These are phyloP conservation scores for Fusarium abutilonis DNA, from an alignment of 2,329 filamentous ascomycete species.

Conservation along the genomic window DNA sequence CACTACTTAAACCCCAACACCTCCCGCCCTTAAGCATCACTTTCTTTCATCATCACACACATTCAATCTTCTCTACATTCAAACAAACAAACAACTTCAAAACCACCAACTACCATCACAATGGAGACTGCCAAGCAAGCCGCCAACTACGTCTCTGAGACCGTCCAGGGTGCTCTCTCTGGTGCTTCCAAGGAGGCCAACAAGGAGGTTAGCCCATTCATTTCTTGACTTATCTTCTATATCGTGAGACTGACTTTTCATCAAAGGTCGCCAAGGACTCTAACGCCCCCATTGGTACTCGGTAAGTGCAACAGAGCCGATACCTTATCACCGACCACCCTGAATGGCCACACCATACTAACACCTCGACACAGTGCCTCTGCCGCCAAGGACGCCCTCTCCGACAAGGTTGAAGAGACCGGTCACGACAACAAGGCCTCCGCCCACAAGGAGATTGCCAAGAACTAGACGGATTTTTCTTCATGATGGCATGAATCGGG, in stretches of 20 bases:
- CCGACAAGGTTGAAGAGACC: slow-evolving; percentile 59
- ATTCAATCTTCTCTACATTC: slow-evolving; percentile 27
- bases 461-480: slow-evolving; percentile 37
- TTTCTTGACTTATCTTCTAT: no score
- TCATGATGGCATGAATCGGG: slow-evolving; percentile 10
- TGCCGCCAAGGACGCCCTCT: slow-evolving; percentile 60
- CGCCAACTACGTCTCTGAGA: slow-evolving; percentile 76
- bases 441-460: slow-evolving; percentile 53
- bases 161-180: slow-evolving; percentile 65
- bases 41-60: slow-evolving; percentile 24
- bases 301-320: slow-evolving; percentile 52
- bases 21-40: slow-evolving; percentile 8
- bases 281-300: slow-evolving; percentile 63
- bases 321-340: not conserved
- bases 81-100: slow-evolving; percentile 26
- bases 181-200: slow-evolving; percentile 74
- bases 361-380: slow-evolving; percentile 50
- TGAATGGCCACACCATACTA: slow-evolving; percentile 31
- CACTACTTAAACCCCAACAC: slow-evolving; percentile 38
- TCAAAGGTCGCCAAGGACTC: slow-evolving; percentile 67
- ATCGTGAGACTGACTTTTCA: not conserved
- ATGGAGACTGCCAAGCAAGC: slow-evolving; percentile 68
- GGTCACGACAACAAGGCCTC: slow-evolving; percentile 55
- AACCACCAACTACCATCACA: slow-evolving; percentile 44
- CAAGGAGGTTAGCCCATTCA: slow-evolving; percentile 58